phyloP scores from a whole-genome alignment of 2,329 filamentous ascomycete species.

The Monilinia laxa region DNA sequence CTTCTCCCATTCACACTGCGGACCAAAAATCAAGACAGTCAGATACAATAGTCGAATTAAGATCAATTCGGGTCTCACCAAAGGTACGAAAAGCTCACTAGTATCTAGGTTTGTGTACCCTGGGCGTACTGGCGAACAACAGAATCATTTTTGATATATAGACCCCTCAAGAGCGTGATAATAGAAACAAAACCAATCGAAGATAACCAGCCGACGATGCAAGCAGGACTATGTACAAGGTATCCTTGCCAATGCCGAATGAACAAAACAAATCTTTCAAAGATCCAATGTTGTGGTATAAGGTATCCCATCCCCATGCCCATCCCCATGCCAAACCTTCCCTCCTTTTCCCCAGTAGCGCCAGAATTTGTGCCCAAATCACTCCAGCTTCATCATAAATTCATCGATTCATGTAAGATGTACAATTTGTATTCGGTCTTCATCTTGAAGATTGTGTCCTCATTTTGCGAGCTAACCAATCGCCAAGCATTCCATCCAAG shows the following conservation, averaged over 20 bases:
- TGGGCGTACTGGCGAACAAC: background rate
- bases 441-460: constrained; percentile 44
- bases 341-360: constrained; percentile 26
- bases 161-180: constrained; percentile 5
- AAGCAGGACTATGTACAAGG: constrained; percentile 23
- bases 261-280: constrained; percentile 25
- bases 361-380: constrained; percentile 27
- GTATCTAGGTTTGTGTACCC: background rate
- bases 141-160: constrained; percentile 15
- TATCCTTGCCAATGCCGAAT: constrained; percentile 18
- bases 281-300: constrained; percentile 27
- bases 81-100: background rate
- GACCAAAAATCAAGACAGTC: background rate
- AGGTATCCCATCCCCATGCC: constrained; percentile 21
- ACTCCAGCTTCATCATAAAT: constrained; percentile 33
- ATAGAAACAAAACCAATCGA: constrained; percentile 12
- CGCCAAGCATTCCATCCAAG: constrained; percentile 82
- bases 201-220: constrained; percentile 19
- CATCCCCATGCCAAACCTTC: constrained; percentile 15
- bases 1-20: background rate
- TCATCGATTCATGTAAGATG: constrained; percentile 38
- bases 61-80: background rate
- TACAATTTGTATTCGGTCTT: constrained; percentile 14
- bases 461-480: constrained; percentile 74
- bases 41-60: background rate